phyloP scores from a whole-genome alignment of 2,329 filamentous ascomycete genomes.

The Didymella glomerata region DNA sequence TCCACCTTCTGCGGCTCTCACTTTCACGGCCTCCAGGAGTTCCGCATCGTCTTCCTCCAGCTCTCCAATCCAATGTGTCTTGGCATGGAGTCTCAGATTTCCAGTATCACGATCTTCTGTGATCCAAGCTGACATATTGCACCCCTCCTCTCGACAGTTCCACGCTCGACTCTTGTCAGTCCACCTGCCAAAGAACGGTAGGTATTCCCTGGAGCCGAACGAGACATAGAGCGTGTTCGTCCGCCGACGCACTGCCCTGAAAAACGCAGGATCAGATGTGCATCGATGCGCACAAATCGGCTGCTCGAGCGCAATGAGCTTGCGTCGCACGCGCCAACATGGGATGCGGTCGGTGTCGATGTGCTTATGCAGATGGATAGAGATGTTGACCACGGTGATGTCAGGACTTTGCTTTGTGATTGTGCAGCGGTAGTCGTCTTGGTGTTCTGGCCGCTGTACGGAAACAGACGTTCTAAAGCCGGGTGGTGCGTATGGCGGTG shows the following conservation, averaged over 20 bases:
- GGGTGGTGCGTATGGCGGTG: constrained; percentile 9
- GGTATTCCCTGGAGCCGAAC: constrained; percentile 14
- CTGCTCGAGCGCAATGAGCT: constrained; percentile 19
- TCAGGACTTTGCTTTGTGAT: constrained; percentile 1
- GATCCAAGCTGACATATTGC: constrained; percentile 17
- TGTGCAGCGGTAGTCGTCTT: constrained; percentile 19
- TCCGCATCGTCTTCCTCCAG: constrained; percentile 2
- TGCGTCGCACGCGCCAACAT: constrained; percentile 15
- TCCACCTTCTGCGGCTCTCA: constrained; percentile 13
- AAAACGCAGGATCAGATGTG: constrained; percentile 19
- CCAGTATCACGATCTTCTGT: constrained; percentile 14
- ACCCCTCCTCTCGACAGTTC: constrained; percentile 10
- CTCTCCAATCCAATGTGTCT: constrained; percentile 6
- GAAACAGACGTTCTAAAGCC: neutral
- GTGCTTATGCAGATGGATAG: constrained; percentile 12
- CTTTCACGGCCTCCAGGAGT: constrained; percentile 8
- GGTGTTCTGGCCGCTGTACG: neutral
- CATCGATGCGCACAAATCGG: constrained; percentile 16
- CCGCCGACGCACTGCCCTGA: constrained; percentile 10
- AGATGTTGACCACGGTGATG: constrained; percentile 11
- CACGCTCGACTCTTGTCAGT: constrained; percentile 7
- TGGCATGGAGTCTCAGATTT: constrained; percentile 11
- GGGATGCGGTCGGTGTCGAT: constrained; percentile 14
- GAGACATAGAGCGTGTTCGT: constrained; percentile 17
- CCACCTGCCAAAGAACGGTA: constrained; percentile 17